Conservation (phyloP, 352 stramenopile genomes). For the Phytopythium chamaehyphon region DNA sequence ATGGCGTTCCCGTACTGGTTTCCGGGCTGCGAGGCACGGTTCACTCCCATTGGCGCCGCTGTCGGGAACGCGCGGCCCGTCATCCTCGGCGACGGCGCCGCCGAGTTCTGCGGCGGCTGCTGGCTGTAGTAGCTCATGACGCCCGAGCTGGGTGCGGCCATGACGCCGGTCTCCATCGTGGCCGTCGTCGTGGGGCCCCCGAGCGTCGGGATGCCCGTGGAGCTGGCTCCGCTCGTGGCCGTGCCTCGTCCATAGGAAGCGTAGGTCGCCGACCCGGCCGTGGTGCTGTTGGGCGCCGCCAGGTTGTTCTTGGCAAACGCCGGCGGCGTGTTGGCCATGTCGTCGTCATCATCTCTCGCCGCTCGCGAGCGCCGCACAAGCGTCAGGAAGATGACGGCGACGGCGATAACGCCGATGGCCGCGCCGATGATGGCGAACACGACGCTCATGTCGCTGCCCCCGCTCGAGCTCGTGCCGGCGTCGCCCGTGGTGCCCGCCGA, state of each 20-base stretch:
- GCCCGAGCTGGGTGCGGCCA: constrained; percentile 21
- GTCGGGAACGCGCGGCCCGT: constrained; percentile 42
- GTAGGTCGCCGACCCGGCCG: constrained; percentile 21
- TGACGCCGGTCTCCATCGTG: neutral
- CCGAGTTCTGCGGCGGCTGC: constrained; percentile 34
- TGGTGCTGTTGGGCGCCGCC: constrained; percentile 23
- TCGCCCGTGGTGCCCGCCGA: constrained; percentile 13
- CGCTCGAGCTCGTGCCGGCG: constrained; percentile 6
- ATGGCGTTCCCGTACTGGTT: constrained; percentile 4
- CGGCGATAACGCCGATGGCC: constrained; percentile 73
- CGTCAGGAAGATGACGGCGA: constrained; percentile 73
- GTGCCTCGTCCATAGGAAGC: constrained; percentile 17
- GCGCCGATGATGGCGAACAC: constrained; percentile 75
- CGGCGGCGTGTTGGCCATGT: constrained; percentile 30
- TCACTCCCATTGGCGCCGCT: constrained; percentile 22
- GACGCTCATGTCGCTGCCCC: constrained; percentile 60
- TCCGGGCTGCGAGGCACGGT: constrained; percentile 5
- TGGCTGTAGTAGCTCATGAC: constrained; percentile 55
- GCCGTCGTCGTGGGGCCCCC: neutral
- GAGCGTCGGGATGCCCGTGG: constrained; percentile 16
- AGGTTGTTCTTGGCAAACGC: constrained; percentile 31
- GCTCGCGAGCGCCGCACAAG: constrained; percentile 70
- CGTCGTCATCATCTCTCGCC: constrained; percentile 52
- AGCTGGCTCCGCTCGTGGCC: constrained; percentile 12
- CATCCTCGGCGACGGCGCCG: constrained; percentile 35